Percentiles rank a stretch among this genome's conserved stretches.
phyloP scores from a whole-genome alignment of 805 yeast species.

The Barnettozyma botsteinii region DNA sequence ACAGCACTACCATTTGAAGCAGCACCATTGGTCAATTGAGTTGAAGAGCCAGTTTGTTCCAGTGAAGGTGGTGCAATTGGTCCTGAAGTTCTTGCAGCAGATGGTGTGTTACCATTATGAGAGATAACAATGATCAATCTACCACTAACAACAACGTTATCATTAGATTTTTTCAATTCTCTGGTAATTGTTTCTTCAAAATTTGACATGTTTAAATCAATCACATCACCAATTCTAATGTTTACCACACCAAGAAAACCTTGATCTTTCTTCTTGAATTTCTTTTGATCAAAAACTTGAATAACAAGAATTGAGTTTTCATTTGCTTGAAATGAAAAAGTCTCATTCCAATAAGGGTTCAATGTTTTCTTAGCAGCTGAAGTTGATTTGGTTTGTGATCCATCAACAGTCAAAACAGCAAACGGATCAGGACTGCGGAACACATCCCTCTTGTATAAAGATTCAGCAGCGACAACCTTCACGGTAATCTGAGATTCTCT shows the following conservation, averaged over 20 bases:
- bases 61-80: conserved; percentile 8
- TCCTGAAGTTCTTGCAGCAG: conserved; percentile 21
- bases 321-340: conserved; percentile 68
- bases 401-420: conserved; percentile 96
- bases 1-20: conserved; percentile 17
- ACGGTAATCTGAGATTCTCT: conserved; percentile 33
- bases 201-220: conserved; percentile 49
- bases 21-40: conserved; percentile 6
- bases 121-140: conserved; percentile 75
- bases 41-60: not conserved
- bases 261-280: conserved; percentile 96
- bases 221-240: conserved; percentile 80
- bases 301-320: conserved; percentile 84
- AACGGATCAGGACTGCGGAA: conserved; percentile 97
- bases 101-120: conserved; percentile 30
- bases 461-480: conserved; percentile 91
- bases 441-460: conserved; percentile 90
- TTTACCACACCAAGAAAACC: conserved; percentile 97
- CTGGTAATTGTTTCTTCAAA: conserved; percentile 85
- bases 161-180: conserved; percentile 87
- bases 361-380: conserved; percentile 88
- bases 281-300: conserved; percentile 95
- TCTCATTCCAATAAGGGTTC: conserved; percentile 97
- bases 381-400: conserved; percentile 92
- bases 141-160: conserved; percentile 89